Evolutionary conservation across 306 rosid species (phyloP).

Genomic region (Trifolium dubium): DNA sequence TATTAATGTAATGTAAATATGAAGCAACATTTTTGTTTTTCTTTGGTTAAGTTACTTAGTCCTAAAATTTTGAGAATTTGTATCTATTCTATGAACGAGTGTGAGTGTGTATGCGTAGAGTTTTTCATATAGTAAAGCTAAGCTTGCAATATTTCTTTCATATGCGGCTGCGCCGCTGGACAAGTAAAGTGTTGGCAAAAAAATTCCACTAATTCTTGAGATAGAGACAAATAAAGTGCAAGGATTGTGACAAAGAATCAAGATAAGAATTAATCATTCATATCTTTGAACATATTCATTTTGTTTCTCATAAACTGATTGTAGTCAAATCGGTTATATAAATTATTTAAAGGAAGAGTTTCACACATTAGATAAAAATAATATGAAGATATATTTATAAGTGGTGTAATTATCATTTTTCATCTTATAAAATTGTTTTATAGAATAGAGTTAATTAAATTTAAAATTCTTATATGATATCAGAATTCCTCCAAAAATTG

Average conservation of each 20-base stretch:
- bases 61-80: neutral
- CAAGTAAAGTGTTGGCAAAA: neutral
- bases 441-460: too few relatives aligned
- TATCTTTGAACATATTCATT: neutral
- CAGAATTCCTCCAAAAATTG: too few relatives aligned
- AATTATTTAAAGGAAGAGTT: neutral
- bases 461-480: too few relatives aligned
- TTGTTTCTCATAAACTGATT: neutral
- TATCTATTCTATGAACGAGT: neutral
- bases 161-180: neutral
- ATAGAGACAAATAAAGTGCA: slow-evolving; percentile 9
- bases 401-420: too few relatives aligned
- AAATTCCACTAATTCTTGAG: neutral
- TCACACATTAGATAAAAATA: too few relatives aligned
- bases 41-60: slow-evolving; percentile 7
- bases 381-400: too few relatives aligned
- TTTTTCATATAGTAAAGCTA: neutral
- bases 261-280: slow-evolving; percentile 4
- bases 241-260: neutral
- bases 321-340: neutral
- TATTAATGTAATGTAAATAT: neutral
- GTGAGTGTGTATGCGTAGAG: neutral
- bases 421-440: too few relatives aligned
- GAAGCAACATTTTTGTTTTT: slow-evolving; percentile 38
- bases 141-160: neutral